Evolutionary conservation across 2,329 filamentous ascomycete species (phyloP).

Genomic region (Blastomyces percursus): DNA sequence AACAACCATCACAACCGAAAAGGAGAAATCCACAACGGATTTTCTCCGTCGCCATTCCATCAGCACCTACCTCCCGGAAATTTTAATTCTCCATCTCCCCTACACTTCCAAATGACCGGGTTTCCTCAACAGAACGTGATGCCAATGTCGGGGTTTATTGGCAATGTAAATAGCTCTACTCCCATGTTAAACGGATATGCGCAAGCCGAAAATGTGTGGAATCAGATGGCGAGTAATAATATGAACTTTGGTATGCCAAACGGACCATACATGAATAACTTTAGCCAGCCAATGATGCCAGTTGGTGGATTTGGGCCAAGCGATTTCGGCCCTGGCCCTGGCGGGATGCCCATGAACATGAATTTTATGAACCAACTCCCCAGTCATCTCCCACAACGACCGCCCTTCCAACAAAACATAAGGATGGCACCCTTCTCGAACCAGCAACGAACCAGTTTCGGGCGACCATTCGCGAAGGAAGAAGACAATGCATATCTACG

Average conservation of each 20-base stretch:
- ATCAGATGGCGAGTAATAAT: slow-evolving; percentile 38
- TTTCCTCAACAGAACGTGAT: slow-evolving; percentile 28
- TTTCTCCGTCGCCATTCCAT: slow-evolving; percentile 21
- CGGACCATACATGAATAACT: slow-evolving; percentile 11
- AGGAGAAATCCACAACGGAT: slow-evolving; percentile 12
- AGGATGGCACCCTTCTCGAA: slow-evolving; percentile 42
- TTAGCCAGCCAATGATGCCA: slow-evolving; percentile 19
- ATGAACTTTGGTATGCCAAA: slow-evolving; percentile 20
- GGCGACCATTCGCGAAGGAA: slow-evolving; percentile 47
- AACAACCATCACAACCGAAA: neutral
- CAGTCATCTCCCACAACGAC: slow-evolving; percentile 22
- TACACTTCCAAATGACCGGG: slow-evolving; percentile 23
- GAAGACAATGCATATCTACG: slow-evolving; percentile 91
- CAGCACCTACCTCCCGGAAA: slow-evolving; percentile 28
- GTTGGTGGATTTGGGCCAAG: slow-evolving; percentile 23
- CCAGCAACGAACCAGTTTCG: slow-evolving; percentile 46
- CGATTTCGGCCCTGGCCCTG: slow-evolving; percentile 27
- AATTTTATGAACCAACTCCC: slow-evolving; percentile 26
- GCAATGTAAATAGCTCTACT: slow-evolving; percentile 23
- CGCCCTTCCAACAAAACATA: slow-evolving; percentile 23
- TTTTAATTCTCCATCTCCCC: slow-evolving; percentile 24
- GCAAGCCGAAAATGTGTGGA: slow-evolving; percentile 27
- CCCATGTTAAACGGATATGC: slow-evolving; percentile 32
- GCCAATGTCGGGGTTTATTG: slow-evolving; percentile 23
- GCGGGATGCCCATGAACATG: slow-evolving; percentile 28